Conservation (phyloP, 2,329 filamentous ascomycete species). For the Neofusicoccum laricinum region DNA sequence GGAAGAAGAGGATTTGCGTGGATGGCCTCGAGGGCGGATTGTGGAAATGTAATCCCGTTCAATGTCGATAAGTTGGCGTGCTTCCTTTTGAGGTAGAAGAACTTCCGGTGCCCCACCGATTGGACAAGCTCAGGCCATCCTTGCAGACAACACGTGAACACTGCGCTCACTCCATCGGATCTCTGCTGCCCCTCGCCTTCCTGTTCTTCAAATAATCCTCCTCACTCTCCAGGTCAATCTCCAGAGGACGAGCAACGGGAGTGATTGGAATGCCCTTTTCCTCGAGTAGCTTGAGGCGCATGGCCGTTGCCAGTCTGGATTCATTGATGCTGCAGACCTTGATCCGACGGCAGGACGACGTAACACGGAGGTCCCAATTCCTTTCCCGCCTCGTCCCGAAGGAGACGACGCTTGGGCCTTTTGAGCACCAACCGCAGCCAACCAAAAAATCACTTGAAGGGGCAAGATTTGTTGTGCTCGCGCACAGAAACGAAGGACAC, state of each 20-base stretch:
- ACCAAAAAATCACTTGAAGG: too few relatives aligned
- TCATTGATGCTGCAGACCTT: conserved; percentile 63
- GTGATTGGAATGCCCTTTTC: conserved; percentile 46
- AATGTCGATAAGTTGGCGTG: too few relatives aligned
- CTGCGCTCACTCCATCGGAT: conserved; percentile 39
- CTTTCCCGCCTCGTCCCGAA: conserved; percentile 17
- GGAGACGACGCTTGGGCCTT: too few relatives aligned
- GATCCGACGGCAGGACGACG: conserved; percentile 59
- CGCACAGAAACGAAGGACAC: too few relatives aligned
- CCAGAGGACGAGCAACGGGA: conserved; percentile 54
- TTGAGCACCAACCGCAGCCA: neutral
- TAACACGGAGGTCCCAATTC: conserved; percentile 68
- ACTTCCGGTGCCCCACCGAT: too few relatives aligned
- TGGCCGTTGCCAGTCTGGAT: conserved; percentile 46
- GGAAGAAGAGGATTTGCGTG: too few relatives aligned
- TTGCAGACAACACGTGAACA: too few relatives aligned
- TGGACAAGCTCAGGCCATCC: too few relatives aligned
- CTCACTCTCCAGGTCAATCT: conserved; percentile 49
- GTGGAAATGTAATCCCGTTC: too few relatives aligned
- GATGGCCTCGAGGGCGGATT: too few relatives aligned
- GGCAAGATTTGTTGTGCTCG: too few relatives aligned
- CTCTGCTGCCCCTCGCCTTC: conserved; percentile 38
- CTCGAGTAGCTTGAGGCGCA: conserved; percentile 53
- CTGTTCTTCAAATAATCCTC: conserved; percentile 49
- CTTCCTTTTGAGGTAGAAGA: too few relatives aligned